Evolutionary conservation across 148 eudicot genomes (phyloP).

Genomic region (Agrostemma githago): DNA sequence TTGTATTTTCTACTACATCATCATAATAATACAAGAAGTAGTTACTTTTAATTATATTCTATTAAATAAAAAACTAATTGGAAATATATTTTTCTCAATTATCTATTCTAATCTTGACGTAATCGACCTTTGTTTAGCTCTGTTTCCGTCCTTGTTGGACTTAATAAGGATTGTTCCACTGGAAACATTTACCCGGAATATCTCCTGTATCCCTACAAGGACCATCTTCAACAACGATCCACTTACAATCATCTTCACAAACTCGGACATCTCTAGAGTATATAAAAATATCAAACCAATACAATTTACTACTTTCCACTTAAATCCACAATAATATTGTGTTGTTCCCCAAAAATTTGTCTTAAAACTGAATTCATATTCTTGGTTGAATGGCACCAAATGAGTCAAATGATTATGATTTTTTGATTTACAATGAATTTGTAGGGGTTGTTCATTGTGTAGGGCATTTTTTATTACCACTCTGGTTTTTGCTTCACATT

Average conservation of each 20-base stretch:
- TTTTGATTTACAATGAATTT: not conserved
- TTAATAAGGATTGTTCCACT: not conserved
- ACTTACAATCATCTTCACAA: not conserved
- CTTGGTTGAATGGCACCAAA: not conserved
- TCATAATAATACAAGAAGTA: too few relatives aligned
- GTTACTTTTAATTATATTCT: too few relatives aligned
- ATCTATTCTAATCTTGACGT: too few relatives aligned
- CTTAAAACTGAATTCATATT: too few relatives aligned
- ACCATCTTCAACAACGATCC: not conserved
- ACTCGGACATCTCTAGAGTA: not conserved
- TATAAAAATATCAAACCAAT: not conserved
- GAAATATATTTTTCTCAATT: too few relatives aligned
- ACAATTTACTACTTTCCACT: not conserved
- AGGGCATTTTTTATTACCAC: not conserved
- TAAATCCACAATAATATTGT: not conserved
- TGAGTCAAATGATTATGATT: not conserved
- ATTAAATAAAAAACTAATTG: too few relatives aligned
- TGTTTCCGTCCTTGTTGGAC: not conserved
- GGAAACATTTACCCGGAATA: not conserved
- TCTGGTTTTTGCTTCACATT: too few relatives aligned
- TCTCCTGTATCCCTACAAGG: not conserved
- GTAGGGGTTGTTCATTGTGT: not conserved
- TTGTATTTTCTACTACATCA: too few relatives aligned
- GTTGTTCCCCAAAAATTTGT: not conserved
- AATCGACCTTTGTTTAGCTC: too few relatives aligned